Percentiles rank a stretch among this genome's conserved stretches.
Conservation (phyloP, 495 filamentous ascomycete genomes). For the Talaromyces liani region DNA sequence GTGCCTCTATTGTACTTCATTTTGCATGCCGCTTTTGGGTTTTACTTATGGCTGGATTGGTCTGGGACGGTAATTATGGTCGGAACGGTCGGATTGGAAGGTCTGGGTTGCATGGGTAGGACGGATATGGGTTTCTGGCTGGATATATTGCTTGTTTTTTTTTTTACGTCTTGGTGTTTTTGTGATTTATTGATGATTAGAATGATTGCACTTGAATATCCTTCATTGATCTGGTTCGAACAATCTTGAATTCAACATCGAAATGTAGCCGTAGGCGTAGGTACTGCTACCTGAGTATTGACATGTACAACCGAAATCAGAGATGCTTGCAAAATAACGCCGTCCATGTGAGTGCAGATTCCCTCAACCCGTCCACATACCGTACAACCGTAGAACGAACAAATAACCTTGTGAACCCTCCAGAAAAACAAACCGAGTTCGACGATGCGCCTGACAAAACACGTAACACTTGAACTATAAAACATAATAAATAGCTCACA, state of each 20-base stretch:
- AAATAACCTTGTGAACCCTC: no score
- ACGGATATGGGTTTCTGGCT: neutral
- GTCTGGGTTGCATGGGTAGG: neutral
- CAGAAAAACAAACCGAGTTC: neutral
- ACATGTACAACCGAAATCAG: neutral
- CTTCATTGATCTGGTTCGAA: neutral
- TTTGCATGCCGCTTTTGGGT: neutral
- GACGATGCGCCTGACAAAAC: neutral
- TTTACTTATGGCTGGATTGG: neutral
- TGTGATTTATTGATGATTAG: neutral
- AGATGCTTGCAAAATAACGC: neutral
- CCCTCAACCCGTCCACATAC: neutral
- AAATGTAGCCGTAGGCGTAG: neutral
- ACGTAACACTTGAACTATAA: neutral
- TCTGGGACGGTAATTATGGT: neutral
- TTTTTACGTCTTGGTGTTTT: conserved; percentile 3
- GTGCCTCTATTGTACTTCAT: neutral
- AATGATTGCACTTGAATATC: neutral
- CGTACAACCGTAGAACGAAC: neutral
- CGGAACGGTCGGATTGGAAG: neutral
- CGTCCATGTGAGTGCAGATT: neutral
- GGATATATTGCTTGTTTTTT: conserved; percentile 1
- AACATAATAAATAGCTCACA: neutral
- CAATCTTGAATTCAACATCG: neutral
- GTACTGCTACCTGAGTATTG: neutral